phyloP scores from a whole-genome alignment of 139 green algal species.

The Chlorella vulgaris region DNA sequence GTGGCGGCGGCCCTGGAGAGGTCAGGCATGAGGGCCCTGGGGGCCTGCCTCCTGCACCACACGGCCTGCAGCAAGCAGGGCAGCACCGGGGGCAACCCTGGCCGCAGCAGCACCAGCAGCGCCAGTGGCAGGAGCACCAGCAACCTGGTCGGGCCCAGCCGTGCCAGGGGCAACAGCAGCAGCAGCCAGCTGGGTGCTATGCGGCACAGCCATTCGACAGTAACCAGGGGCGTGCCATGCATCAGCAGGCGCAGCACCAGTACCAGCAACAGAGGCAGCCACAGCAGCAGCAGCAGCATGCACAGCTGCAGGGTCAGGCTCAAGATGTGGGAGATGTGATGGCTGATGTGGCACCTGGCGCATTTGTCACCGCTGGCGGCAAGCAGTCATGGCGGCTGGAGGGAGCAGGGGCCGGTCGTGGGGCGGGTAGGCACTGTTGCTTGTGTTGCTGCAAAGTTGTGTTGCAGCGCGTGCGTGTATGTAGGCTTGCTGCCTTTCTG shows the following conservation, averaged over 20 bases:
- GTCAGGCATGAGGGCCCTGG: neutral
- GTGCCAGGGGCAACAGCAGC: neutral
- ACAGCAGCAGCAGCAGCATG: neutral
- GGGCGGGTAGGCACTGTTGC: neutral
- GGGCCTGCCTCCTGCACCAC: neutral
- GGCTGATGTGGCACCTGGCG: conserved; percentile 20
- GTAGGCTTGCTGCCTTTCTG: no score
- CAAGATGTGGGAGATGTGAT: neutral
- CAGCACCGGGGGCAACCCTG: neutral
- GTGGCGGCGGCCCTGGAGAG: neutral
- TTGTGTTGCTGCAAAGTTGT: no score
- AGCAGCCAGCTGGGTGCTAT: no score
- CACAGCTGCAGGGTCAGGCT: neutral
- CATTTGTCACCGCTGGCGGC: conserved; percentile 5
- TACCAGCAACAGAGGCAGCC: conserved; percentile 7
- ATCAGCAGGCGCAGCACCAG: neutral
- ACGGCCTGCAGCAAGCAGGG: neutral
- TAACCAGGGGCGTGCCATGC: no score
- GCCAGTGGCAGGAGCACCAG: neutral
- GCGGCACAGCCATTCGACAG: no score
- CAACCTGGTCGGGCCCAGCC: neutral
- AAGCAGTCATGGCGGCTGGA: conserved; percentile 11
- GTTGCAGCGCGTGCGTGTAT: no score
- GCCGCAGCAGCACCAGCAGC: neutral
- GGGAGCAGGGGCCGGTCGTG: neutral